Conservation (phyloP, 2,329 filamentous ascomycete genomes). For the Colletotrichum sidae region DNA sequence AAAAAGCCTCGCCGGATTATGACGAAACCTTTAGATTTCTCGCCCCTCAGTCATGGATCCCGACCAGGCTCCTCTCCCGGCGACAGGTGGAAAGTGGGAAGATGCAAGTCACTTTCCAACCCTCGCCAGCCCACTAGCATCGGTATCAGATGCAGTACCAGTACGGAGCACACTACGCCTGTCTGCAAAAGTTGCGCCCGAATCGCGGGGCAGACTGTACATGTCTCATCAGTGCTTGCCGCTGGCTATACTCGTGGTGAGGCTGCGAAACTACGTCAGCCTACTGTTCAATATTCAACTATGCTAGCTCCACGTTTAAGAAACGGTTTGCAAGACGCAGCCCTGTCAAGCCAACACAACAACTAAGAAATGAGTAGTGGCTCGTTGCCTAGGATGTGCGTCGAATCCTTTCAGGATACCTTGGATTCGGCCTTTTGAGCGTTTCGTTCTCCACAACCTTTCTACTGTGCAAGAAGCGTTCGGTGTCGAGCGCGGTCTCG, state of each 20-base stretch:
- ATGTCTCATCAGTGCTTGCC: slow-evolving; percentile 8
- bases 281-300: neutral
- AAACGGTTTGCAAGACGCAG: neutral
- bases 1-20: slow-evolving; percentile 22
- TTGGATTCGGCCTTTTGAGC: neutral
- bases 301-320: too few species aligned
- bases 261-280: slow-evolving; percentile 19
- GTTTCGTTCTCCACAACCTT: neutral
- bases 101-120: slow-evolving; percentile 36
- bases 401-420: too few species aligned
- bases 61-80: slow-evolving; percentile 11
- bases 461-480: neutral
- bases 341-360: neutral
- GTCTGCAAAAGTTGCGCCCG: slow-evolving; percentile 10
- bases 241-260: slow-evolving; percentile 23
- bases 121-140: slow-evolving; percentile 27
- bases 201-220: slow-evolving; percentile 31
- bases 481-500: neutral
- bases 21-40: slow-evolving; percentile 26
- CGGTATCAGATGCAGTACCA: slow-evolving; percentile 15
- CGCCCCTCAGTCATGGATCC: slow-evolving; percentile 19
- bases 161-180: neutral
- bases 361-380: too few species aligned
- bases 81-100: slow-evolving; percentile 30
- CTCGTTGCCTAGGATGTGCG: too few species aligned